Evolutionary conservation across 1,284 basidiomycete species (phyloP).

Genomic region (Ceratobasidium sp.): DNA sequence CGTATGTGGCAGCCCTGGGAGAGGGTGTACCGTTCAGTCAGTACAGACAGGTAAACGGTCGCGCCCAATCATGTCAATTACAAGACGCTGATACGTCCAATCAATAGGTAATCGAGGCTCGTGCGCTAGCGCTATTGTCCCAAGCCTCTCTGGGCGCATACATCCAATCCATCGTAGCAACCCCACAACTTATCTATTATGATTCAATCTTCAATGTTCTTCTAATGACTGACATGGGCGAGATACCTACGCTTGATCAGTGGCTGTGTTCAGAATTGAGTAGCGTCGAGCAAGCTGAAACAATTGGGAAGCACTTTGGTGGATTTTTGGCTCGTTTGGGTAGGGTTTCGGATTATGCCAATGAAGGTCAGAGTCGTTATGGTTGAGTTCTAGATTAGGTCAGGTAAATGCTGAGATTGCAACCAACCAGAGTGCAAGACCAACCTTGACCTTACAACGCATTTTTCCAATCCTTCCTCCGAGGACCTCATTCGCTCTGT

Average conservation of each 20-base stretch:
- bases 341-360: not conserved
- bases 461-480: slow-evolving; percentile 4
- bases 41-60: slow-evolving; percentile 8
- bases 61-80: too few species aligned
- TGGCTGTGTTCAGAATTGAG: not conserved
- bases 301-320: not conserved
- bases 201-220: not conserved
- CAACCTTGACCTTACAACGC: not conserved
- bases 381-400: too few species aligned
- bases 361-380: too few species aligned
- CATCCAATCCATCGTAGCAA: slow-evolving; percentile 6
- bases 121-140: slow-evolving; percentile 10
- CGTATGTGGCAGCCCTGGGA: slow-evolving; percentile 21
- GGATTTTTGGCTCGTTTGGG: slow-evolving; percentile 16
- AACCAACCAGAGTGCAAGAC: not conserved
- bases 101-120: slow-evolving; percentile 17
- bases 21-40: slow-evolving; percentile 25
- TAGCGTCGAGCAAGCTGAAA: not conserved
- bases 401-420: too few species aligned
- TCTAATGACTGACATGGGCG: slow-evolving; percentile 18
- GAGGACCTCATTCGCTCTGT: not conserved
- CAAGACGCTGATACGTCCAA: not conserved
- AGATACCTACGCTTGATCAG: not conserved
- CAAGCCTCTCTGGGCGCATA: slow-evolving; percentile 7
- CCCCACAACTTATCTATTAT: slow-evolving; percentile 3